phyloP scores from a whole-genome alignment of 2,329 filamentous ascomycete genomes.

The Nemania abortiva region DNA sequence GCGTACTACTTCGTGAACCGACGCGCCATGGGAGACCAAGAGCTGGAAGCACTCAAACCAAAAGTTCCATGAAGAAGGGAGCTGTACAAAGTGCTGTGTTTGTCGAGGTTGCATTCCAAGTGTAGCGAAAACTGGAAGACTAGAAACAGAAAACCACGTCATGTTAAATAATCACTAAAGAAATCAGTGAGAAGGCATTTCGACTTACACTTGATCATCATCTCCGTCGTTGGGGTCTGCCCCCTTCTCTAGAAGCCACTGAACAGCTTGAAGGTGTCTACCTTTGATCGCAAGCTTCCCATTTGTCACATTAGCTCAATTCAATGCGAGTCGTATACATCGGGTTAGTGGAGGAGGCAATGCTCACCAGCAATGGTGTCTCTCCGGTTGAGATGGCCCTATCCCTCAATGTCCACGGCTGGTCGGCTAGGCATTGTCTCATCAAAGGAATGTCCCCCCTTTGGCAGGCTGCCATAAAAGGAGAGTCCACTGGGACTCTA shows the following conservation, averaged over 20 bases:
- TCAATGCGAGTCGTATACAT: no score
- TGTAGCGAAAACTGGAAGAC: slow-evolving; percentile 8
- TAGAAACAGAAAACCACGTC: background rate
- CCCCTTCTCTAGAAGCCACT: slow-evolving; percentile 6
- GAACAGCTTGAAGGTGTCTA: background rate
- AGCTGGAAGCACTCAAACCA: background rate
- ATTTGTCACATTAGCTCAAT: background rate
- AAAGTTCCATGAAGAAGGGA: background rate
- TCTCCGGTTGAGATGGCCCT: slow-evolving; percentile 3
- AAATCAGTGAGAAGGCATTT: background rate
- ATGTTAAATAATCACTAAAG: background rate
- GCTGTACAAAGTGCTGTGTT: background rate
- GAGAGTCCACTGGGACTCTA: slow-evolving; percentile 2
- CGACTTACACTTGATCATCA: slow-evolving; percentile 14
- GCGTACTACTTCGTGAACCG: background rate
- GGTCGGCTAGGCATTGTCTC: slow-evolving; percentile 5
- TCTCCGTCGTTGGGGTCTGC: slow-evolving; percentile 10
- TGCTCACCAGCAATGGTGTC: slow-evolving; percentile 11
- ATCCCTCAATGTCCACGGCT: slow-evolving; percentile 1
- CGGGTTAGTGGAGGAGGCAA: background rate
- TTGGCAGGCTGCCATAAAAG: slow-evolving; percentile 11
- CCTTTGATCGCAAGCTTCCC: slow-evolving; percentile 5
- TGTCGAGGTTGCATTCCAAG: background rate
- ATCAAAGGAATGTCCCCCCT: slow-evolving; percentile 5
- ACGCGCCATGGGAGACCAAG: background rate